Conservation (phyloP, 306 rosid species). For the Cucumis cinereus region DNA sequence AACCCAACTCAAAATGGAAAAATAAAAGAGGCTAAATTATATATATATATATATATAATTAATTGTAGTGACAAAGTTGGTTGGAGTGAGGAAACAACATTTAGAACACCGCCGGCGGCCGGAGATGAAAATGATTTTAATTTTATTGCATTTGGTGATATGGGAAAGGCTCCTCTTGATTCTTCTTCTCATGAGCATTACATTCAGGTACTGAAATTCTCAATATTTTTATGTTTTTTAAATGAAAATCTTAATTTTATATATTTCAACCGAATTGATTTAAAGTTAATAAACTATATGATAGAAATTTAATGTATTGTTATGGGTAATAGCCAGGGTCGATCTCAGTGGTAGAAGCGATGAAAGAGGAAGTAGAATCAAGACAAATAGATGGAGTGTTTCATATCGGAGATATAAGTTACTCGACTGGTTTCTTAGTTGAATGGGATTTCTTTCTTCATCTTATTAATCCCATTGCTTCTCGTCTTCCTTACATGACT, state of each 20-base stretch:
- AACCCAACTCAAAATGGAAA: too few species aligned
- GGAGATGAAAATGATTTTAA: constrained; percentile 56
- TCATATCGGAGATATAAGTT: constrained; percentile 96
- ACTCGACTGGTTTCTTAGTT: constrained; percentile 73
- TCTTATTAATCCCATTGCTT: constrained; percentile 53
- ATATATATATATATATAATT: too few species aligned
- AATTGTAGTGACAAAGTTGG: constrained; percentile 55
- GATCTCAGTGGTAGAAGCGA: constrained; percentile 49
- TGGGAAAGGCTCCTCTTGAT: constrained; percentile 92
- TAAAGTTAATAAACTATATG: too few species aligned
- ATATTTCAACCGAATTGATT: too few species aligned
- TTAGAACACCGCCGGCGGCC: constrained; percentile 58
- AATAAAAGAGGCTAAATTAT: too few species aligned
- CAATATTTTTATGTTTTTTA: too few species aligned
- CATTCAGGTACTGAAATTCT: constrained; percentile 92
- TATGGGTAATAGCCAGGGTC: constrained; percentile 72
- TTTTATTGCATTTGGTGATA: constrained; percentile 67
- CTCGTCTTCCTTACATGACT: constrained; percentile 71
- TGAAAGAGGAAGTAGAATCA: constrained; percentile 31
- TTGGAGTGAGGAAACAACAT: constrained; percentile 53
- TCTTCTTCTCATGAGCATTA: constrained; percentile 54
- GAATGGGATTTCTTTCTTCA: constrained; percentile 84
- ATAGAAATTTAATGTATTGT: too few species aligned
- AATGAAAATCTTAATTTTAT: too few species aligned
- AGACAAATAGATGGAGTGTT: constrained; percentile 43